Conservation (phyloP, 441 rosid genomes). For the Pelargonium citronellum region DNA sequence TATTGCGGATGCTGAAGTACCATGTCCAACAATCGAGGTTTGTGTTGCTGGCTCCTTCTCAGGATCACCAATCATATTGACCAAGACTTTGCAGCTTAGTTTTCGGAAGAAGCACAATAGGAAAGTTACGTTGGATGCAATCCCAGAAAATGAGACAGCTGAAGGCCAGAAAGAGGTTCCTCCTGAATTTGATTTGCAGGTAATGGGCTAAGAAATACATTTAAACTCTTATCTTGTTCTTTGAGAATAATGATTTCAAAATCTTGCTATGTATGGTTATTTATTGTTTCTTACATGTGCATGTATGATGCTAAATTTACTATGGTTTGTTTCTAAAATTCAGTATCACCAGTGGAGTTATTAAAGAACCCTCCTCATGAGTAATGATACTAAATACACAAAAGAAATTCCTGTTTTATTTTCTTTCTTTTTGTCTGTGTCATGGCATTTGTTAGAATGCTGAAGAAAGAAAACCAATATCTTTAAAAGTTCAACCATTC, state of each 20-base stretch:
- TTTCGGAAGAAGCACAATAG: constrained; percentile 54
- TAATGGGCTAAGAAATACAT: constrained; percentile 19
- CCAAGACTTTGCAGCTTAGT: constrained; percentile 61
- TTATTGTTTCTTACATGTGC: not conserved
- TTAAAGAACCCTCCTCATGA: not conserved
- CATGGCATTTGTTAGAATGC: no score
- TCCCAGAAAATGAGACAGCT: constrained; percentile 62
- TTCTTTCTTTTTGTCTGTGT: no score
- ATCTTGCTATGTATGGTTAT: not conserved
- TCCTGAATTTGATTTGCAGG: constrained; percentile 47
- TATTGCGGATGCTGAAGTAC: constrained; percentile 32
- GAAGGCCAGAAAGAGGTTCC: constrained; percentile 37
- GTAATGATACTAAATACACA: not conserved
- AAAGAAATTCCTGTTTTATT: not conserved
- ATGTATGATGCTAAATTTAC: not conserved
- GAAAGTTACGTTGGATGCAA: constrained; percentile 53
- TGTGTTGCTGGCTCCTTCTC: constrained; percentile 65
- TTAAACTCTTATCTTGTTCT: not conserved
- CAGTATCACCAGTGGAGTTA: not conserved
- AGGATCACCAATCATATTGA: constrained; percentile 71
- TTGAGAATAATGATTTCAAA: not conserved
- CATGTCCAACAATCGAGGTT: constrained; percentile 60
- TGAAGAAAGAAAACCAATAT: no score
- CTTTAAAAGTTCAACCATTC: not conserved
- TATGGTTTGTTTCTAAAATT: not conserved